Conservation (phyloP, 371 early-diverging fungal genomes). For the Mucor mucedo region DNA sequence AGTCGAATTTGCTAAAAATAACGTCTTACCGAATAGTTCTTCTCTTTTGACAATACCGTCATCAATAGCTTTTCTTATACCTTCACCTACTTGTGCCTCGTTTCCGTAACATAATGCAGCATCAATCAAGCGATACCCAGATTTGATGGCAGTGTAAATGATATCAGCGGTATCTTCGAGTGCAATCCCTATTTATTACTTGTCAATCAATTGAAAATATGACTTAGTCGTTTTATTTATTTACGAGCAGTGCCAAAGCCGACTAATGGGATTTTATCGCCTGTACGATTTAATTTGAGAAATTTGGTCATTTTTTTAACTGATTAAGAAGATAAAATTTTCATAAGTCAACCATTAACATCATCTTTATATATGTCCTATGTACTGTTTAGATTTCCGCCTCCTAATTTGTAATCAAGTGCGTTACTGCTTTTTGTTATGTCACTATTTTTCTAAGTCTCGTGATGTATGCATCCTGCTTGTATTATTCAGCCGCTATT, state of each 20-base stretch:
- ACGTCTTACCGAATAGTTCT: slow-evolving; percentile 48
- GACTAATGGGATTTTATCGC: slow-evolving; percentile 51
- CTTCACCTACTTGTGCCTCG: slow-evolving; percentile 72
- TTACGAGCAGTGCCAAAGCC: slow-evolving; percentile 45
- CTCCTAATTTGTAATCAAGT: too few relatives aligned
- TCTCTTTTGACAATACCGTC: slow-evolving; percentile 69
- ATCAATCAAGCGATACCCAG: slow-evolving; percentile 55
- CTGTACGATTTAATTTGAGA: slow-evolving; percentile 39
- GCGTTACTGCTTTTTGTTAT: too few relatives aligned
- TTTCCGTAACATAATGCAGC: slow-evolving; percentile 63
- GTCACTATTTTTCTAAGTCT: too few relatives aligned
- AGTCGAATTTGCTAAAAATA: not conserved
- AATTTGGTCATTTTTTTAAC: not conserved
- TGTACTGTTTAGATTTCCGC: too few relatives aligned
- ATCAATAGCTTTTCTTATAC: slow-evolving; percentile 54
- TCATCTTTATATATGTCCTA: too few relatives aligned
- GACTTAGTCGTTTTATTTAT: too few relatives aligned
- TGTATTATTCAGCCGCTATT: too few relatives aligned
- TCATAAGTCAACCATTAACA: too few relatives aligned
- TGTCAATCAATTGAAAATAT: too few relatives aligned
- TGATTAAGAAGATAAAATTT: not conserved
- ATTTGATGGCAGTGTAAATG: slow-evolving; percentile 57
- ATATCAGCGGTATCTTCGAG: slow-evolving; percentile 38
- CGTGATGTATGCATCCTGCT: too few relatives aligned
- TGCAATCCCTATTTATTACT: slow-evolving; percentile 28